Conservation (phyloP, 202 grass and related monocot species). For the Bolboschoenoplectus hybrid region DNA sequence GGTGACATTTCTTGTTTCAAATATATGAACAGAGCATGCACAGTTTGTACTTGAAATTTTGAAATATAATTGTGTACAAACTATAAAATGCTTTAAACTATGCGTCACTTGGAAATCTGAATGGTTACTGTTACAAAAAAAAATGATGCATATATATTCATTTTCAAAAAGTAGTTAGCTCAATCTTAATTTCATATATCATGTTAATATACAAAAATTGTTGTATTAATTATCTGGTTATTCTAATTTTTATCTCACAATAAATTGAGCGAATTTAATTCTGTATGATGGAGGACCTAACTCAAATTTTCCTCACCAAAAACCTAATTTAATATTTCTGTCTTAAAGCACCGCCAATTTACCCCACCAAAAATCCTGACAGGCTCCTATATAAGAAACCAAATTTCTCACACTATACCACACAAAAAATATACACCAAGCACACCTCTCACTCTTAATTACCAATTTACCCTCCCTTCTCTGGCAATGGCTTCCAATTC, state of each 20-base stretch:
- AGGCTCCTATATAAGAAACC: slow-evolving; percentile 32
- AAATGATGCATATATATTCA: background rate
- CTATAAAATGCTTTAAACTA: background rate
- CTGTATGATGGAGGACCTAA: background rate
- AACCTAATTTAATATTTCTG: background rate
- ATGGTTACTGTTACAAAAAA: background rate
- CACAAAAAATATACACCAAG: background rate
- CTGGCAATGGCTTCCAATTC: slow-evolving; percentile 24
- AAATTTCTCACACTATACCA: slow-evolving; percentile 14
- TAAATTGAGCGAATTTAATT: background rate
- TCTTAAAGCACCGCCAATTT: slow-evolving; percentile 31
- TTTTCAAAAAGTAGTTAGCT: background rate
- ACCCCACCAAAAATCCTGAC: slow-evolving; percentile 20
- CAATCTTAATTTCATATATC: background rate
- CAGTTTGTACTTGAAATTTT: slow-evolving; percentile 22
- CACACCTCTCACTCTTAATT: background rate
- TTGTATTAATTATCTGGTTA: background rate
- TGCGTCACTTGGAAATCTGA: background rate
- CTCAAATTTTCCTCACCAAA: background rate
- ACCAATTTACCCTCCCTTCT: slow-evolving; percentile 15
- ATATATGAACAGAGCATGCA: background rate
- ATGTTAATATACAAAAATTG: background rate
- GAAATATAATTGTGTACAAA: background rate
- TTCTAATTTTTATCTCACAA: background rate
- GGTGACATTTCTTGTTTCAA: background rate